Conservation (phyloP, 2,329 filamentous ascomycete genomes). For the Xylariaceae sp. region DNA sequence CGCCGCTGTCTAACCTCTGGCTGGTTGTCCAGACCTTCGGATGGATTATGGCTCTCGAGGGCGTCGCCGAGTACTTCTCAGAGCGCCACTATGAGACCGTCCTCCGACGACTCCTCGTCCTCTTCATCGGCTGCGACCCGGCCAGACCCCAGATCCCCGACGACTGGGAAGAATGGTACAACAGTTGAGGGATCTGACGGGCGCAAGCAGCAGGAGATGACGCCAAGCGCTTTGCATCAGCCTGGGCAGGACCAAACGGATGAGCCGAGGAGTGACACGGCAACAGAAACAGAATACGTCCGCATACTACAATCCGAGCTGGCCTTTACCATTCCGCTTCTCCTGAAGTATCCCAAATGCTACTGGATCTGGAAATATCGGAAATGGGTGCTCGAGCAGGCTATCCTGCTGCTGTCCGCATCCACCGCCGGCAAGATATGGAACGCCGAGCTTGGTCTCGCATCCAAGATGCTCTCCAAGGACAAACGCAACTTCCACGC, state of each 20-base stretch:
- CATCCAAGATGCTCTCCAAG: slow-evolving; percentile 79
- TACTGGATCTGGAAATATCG: slow-evolving; percentile 99
- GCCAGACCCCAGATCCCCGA: slow-evolving; percentile 44
- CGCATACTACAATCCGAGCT: slow-evolving; percentile 69
- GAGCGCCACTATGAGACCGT: slow-evolving; percentile 56
- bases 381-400: slow-evolving; percentile 74
- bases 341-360: slow-evolving; percentile 87
- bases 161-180: slow-evolving; percentile 48
- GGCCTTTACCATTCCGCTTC: slow-evolving; percentile 74
- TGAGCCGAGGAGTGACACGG: not conserved
- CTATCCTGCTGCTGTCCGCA: slow-evolving; percentile 57
- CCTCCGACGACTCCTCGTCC: slow-evolving; percentile 54
- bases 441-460: slow-evolving; percentile 77
- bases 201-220: slow-evolving; percentile 13
- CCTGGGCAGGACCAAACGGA: not conserved
- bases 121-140: slow-evolving; percentile 50
- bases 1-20: slow-evolving; percentile 63
- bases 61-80: slow-evolving; percentile 50
- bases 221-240: not conserved
- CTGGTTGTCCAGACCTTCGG: slow-evolving; percentile 48
- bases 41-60: slow-evolving; percentile 47
- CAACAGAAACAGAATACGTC: slow-evolving; percentile 22
- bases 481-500: slow-evolving; percentile 95
- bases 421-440: slow-evolving; percentile 62
- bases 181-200: slow-evolving; percentile 39